A percentile compares a stretch with the other conserved stretches of the same genome.
These are phyloP conservation scores for Trametes coccinea DNA, from an alignment of 768 basidiomycete genomes.

Conservation along the genomic window DNA sequence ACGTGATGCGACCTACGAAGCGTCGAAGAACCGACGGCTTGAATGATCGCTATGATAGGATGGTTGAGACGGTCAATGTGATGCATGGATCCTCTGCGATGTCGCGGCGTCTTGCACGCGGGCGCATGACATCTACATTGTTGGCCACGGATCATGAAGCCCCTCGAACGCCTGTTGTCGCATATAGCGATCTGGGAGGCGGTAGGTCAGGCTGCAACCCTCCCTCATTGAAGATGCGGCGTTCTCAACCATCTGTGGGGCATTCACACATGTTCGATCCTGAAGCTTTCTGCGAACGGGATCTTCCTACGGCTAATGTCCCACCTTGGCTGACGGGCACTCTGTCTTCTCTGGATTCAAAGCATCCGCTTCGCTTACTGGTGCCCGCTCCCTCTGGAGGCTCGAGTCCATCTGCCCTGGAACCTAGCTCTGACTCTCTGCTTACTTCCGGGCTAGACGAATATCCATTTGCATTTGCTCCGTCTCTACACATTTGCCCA, in stretches of 20 bases:
- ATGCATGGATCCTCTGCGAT: slow-evolving; percentile 21
- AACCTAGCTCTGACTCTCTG: background rate
- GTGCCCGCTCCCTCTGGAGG: slow-evolving; percentile 10
- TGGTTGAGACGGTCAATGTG: slow-evolving; percentile 62
- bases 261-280: background rate
- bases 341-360: slow-evolving; percentile 45
- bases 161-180: slow-evolving; percentile 44
- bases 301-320: slow-evolving; percentile 31
- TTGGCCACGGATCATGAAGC: slow-evolving; percentile 44
- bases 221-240: slow-evolving; percentile 45
- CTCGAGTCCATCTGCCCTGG: slow-evolving; percentile 8
- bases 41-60: slow-evolving; percentile 64
- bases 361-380: slow-evolving; percentile 51
- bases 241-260: background rate
- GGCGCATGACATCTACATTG: slow-evolving; percentile 40
- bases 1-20: slow-evolving; percentile 35
- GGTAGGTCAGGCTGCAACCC: slow-evolving; percentile 42
- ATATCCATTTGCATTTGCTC: slow-evolving; percentile 11
- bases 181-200: slow-evolving; percentile 37
- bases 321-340: slow-evolving; percentile 60
- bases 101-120: slow-evolving; percentile 25
- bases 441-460: slow-evolving; percentile 1
- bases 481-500: background rate
- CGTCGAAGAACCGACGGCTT: slow-evolving; percentile 49
- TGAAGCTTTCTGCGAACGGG: slow-evolving; percentile 8